phyloP scores from a whole-genome alignment of 805 yeast species.

The Ogataea zsoltii region DNA sequence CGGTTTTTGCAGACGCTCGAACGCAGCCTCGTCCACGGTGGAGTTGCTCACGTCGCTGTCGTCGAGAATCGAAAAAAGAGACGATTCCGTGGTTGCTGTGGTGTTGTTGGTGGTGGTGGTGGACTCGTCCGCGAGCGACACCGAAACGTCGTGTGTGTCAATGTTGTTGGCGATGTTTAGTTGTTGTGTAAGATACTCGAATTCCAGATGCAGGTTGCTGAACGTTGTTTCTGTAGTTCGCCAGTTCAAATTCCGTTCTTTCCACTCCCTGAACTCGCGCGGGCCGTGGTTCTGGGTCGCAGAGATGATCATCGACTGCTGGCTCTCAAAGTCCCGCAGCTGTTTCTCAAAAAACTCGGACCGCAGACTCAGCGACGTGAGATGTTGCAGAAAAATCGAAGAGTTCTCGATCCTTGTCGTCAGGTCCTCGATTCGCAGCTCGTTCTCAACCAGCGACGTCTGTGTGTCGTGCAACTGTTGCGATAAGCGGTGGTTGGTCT shows the following conservation, averaged over 20 bases:
- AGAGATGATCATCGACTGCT: conserved; percentile 12
- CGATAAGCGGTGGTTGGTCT: conserved; percentile 19
- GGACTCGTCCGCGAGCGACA: neutral
- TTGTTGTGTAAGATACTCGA: conserved; percentile 35
- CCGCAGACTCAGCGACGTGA: conserved; percentile 33
- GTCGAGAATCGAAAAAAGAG: conserved; percentile 16
- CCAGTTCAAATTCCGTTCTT: conserved; percentile 42
- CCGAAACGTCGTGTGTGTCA: neutral
- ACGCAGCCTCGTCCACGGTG: conserved; percentile 7
- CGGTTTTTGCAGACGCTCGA: conserved; percentile 1
- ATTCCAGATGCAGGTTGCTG: conserved; percentile 45
- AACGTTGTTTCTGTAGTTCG: conserved; percentile 47
- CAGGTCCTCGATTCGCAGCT: conserved; percentile 25
- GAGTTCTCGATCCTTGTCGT: conserved; percentile 28
- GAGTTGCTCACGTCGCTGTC: conserved; percentile 12
- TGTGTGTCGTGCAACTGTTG: conserved; percentile 20
- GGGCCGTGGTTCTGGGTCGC: conserved; percentile 24
- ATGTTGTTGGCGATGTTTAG: conserved; percentile 23
- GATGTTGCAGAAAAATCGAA: conserved; percentile 31
- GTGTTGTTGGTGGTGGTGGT: conserved; percentile 2
- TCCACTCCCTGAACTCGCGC: conserved; percentile 23
- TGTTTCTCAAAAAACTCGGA: conserved; percentile 38
- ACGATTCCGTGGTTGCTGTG: conserved; percentile 8
- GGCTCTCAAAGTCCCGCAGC: conserved; percentile 29
- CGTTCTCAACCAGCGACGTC: conserved; percentile 19